Base-by-base conservation (phyloP, 2,329 filamentous ascomycete genomes). In the Colletotrichum viniferum region DNA sequence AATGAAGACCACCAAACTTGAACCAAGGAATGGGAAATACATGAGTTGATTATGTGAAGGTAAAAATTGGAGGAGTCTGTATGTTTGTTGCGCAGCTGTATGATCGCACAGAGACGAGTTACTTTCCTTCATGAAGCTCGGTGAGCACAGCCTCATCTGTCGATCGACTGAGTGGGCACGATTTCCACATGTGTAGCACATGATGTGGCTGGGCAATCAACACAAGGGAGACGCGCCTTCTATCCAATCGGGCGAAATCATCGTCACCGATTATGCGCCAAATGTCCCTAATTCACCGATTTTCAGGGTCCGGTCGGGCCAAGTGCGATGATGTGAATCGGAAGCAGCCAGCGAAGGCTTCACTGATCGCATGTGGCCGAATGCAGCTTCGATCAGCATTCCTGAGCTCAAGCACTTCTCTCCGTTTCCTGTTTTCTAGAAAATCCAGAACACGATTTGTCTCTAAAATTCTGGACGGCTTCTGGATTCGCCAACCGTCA, bases 381-480 rank as follows among this genome's bases (percentile, higher is more conserved):
- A 63, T 67, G 24, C 55, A 26, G 62, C 21, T 21, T 34, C 26
- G 56, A 73, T 73, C 38, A 43, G 12, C 69, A 58, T 21, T 12
- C 26, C 14, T 24, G 10, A 36, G n/a, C 61, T 9, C 24, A 24
- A 62, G 6, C 21, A 48, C 14, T 10, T 9, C 5, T 14, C 28
- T 55, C 55, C 21, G 18, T 26, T 61, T 61, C 69, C 43, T 73
- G 69, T 58, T 68, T 71, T 62, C 18, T 26, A 9, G 13, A n/a
- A 30, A 24, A n/a, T 21, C 1, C 43, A 13, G 24, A 24, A 21
- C 34, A 28, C 61, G 7, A 26, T 18, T 13, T 3, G 9, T 24
- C 30, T 26, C n/a, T 43, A 9, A 4, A n/a, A 16, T 28, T 13
- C 13, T 26, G 16, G 12, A 18, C 48, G 36, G 24, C n/a, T 56